Evolutionary conservation across 306 rosid species (phyloP), one percentile per base, ranked within the genome.

Genomic region (Geum urbanum): DNA sequence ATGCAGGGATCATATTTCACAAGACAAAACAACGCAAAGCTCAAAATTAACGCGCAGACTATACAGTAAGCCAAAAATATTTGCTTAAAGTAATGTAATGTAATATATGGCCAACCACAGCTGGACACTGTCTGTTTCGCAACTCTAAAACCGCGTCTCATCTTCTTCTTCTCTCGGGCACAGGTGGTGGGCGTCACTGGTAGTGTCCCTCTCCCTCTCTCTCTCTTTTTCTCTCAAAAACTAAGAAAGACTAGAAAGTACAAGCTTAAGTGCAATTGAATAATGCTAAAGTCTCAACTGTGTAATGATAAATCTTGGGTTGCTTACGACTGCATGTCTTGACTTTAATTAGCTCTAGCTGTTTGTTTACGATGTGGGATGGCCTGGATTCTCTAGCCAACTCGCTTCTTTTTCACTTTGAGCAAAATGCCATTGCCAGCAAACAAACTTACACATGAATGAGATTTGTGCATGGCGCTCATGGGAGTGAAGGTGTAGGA

Each of bases 141-240:
- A 81, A 75, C 77, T 79, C 84, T 63, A 66, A 91, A 89, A 87
- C 82, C 98, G 98, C 96, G 96, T 92, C 46, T 59, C 55, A 66
- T 72, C 80, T 58, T 74, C 72, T 72, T 67, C 62, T 51, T n/a
- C 63, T 8, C 53, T 73, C 84, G 77, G 80, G 82, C 80, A 84
- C n/a, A 37, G 35, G 15, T 41, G 65, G 46, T 37, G 65, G 65
- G 65, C 65, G 11, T 24, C 63, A 27, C 43, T 27, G 8, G 39
- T 35, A 59, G 2, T 16, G 12, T 64, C 57, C 8, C 24, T 18
- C 32, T 22, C 20, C 22, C 14, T 9, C 52, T 64, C 69, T 43
- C 37, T 51, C 18, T 5, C n/a, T 48, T 12, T 12, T 11, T 44
- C 40, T 64, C 69, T 44, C 27, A 24, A 32, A 32, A 32, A 32